Base-by-base conservation (phyloP, 2,329 filamentous ascomycete genomes). In the Aspergillus puulaauensis region DNA sequence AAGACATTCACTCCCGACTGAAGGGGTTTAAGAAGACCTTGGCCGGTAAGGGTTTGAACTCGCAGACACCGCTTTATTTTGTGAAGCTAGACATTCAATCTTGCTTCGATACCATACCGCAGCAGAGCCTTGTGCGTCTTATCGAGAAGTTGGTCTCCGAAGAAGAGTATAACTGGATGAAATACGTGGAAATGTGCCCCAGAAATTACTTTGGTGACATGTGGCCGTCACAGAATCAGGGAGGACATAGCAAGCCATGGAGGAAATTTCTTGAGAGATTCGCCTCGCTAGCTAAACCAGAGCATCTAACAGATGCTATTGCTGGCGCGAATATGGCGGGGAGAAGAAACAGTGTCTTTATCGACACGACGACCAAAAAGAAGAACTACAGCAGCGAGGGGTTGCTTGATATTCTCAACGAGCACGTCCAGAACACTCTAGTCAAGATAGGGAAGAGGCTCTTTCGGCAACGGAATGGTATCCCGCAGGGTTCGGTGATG, bases 91-190 rank as follows among this genome's bases (percentile, higher is more conserved):
- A 99, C 69, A 93, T 99, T 19, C 85, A 90, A 70, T 86, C 91
- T 2, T 96, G 93, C 66, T 99, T 97, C 71, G 95, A 99, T 73
- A 96, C 90, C 0, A 97, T 99, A 45, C 95, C 95, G 0, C 95
- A 98, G 71, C 75, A 83, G 24, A 84, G 86, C 1, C 79, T 98
- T 17, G 69, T 97, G 35, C 71, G 80, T 23, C 78, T 98, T 24
- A 83, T 96, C 61, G 77, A 80, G 43, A 70, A 73, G 62, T 57
- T 86, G 69, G 52, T 85, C 83, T 62, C 84, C 73, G 61, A 89
- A 57, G 74, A 81, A 3, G 76, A 79, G 21, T 99, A 99, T 69
- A 81, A 82, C 7, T 82, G 96, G 48, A 82, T 82, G 7, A 92
- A 87, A 63, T 88, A 97, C 66, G 85, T 86, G 6, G 89, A 96